Base-by-base conservation (phyloP, 1,284 basidiomycete genomes). In the Moesziomyces parantarcticus region DNA sequence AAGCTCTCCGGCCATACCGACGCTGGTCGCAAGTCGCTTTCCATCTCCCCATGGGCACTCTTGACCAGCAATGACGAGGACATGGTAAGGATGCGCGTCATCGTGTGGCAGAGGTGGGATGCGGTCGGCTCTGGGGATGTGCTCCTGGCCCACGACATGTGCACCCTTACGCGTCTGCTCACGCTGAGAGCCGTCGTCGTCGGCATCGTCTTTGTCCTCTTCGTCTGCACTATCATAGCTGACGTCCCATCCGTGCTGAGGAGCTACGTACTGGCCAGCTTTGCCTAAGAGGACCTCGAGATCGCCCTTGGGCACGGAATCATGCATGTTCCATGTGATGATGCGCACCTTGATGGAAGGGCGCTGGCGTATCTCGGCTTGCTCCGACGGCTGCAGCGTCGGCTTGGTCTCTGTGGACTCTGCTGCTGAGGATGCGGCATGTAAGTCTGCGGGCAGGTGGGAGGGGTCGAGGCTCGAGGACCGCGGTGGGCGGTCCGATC, bases 1-100 rank as follows among this genome's bases (percentile, higher is more conserved):
- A 3, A 82, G 60, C 55, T 82, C 80, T 20, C 73, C 69, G 3
- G 80, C 80, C 43, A 81, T 72, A 20, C 78, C 80, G 1, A 82
- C 69, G n/a, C 76, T 69, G 23, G 76, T 75, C 1, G 75, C 77
- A 0, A 81, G 45, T 2, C 75, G 68, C 21, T 76, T 75, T 9
- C 77, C 78, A 36, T 81, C 75, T 13, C 80, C 80, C 80, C 80
- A 82, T 7, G 80, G 80, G 50, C 79, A 81, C 56, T 82, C 64
- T 81, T 93, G 92, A 20, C 92, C 92, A 26, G 92, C 92, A 4
- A 93, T 87, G 22, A 93, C 88, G 21, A 93, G 85, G 18, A 93
- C 84, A 83, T 93, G 92, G 81, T 92, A 93, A 8, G 91, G 91
- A 83, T 93, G 92, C 20, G 57, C 52, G 44, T 80, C 71, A 49